Percentiles rank a stretch among this genome's conserved stretches.
Conservation (phyloP, 768 basidiomycete genomes). For the Pulveroboletus sp. region DNA sequence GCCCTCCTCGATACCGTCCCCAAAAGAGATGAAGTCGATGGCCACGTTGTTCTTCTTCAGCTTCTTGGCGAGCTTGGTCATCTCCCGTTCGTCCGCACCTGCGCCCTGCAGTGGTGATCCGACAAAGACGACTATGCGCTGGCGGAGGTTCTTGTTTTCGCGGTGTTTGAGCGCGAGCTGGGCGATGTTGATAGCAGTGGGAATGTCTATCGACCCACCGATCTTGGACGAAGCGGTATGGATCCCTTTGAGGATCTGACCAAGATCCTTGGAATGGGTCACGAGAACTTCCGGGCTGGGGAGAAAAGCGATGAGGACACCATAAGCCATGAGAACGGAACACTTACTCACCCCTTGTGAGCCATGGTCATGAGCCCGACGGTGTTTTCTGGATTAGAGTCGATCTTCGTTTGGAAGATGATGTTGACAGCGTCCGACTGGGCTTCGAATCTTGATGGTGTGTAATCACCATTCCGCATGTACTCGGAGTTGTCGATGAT, state of each 20-base stretch:
- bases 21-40: slow-evolving; percentile 86
- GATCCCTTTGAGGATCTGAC: slow-evolving; percentile 80
- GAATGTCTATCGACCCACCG: slow-evolving; percentile 79
- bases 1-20: slow-evolving; percentile 76
- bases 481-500: slow-evolving; percentile 97
- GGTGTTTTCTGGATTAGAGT: slow-evolving; percentile 95
- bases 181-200: slow-evolving; percentile 88
- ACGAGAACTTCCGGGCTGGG: slow-evolving; percentile 90
- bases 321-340: not conserved
- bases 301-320: slow-evolving; percentile 1
- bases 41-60: slow-evolving; percentile 99
- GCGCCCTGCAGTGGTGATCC: slow-evolving; percentile 78
- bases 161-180: slow-evolving; percentile 96
- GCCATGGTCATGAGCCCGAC: slow-evolving; percentile 99
- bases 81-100: slow-evolving; percentile 69
- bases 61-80: slow-evolving; percentile 91
- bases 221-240: slow-evolving; percentile 69
- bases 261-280: slow-evolving; percentile 92
- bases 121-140: slow-evolving; percentile 92
- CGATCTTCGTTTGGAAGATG: slow-evolving; percentile 89
- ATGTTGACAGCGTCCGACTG: slow-evolving; percentile 89
- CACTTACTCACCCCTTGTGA: slow-evolving; percentile 73
- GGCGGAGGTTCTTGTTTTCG: slow-evolving; percentile 97
- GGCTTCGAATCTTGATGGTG: slow-evolving; percentile 81
- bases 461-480: slow-evolving; percentile 94